Conservation (phyloP, 345 rosid species). For the Lenwebbia sp. region DNA sequence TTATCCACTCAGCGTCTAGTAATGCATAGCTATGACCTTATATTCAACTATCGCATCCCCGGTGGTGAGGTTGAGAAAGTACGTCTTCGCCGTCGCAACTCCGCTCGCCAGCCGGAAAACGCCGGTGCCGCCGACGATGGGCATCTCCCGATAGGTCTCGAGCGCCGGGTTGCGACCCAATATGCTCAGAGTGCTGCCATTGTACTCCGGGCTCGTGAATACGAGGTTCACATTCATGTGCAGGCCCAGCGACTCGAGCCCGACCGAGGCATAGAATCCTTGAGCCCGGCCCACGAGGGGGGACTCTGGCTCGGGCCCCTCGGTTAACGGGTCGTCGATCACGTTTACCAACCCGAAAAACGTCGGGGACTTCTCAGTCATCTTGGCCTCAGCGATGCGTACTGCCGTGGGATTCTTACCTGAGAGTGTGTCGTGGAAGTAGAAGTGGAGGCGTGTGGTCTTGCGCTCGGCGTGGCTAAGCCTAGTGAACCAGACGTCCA, state of each 20-base stretch:
- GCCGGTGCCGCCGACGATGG: constrained; percentile 58
- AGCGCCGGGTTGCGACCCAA: constrained; percentile 16
- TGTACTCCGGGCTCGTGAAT: constrained; percentile 46
- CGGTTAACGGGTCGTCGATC: too few relatives aligned
- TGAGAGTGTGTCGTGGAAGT: too few relatives aligned
- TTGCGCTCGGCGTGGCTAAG: too few relatives aligned
- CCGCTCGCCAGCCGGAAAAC: constrained; percentile 61
- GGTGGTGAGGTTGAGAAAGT: constrained; percentile 26
- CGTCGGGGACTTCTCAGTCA: too few relatives aligned
- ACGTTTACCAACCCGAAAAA: too few relatives aligned
- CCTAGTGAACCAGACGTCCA: too few relatives aligned
- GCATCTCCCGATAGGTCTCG: not conserved
- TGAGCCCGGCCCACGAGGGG: constrained; percentile 75
- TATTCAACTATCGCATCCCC: constrained; percentile 67
- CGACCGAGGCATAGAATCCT: constrained; percentile 18
- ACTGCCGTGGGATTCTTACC: too few relatives aligned
- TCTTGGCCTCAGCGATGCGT: too few relatives aligned
- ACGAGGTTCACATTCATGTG: constrained; percentile 20
- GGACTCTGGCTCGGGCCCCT: too few relatives aligned
- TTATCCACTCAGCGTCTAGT: not conserved
- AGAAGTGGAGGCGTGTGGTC: too few relatives aligned
- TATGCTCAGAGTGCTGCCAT: constrained; percentile 57
- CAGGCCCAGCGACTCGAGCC: not conserved
- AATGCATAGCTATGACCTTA: constrained; percentile 54
- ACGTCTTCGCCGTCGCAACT: constrained; percentile 39